Evolutionary conservation across 1,139 yeast species (phyloP).

Genomic region (Arxiozyma heterogenica): DNA sequence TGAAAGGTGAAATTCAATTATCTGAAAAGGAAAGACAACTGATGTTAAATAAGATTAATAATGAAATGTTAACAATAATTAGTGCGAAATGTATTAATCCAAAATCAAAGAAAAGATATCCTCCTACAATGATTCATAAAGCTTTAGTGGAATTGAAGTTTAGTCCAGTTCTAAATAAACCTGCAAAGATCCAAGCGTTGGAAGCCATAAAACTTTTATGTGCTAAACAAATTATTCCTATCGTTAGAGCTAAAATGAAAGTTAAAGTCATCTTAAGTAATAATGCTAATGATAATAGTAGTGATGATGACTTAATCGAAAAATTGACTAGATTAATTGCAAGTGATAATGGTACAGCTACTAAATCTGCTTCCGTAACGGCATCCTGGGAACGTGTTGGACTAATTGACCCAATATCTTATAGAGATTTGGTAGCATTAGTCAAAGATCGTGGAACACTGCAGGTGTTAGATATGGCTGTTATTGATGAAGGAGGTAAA

Average conservation of each 20-base stretch:
- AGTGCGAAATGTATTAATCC: slow-evolving; percentile 92
- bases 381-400: slow-evolving; percentile 55
- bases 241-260: slow-evolving; percentile 91
- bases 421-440: slow-evolving; percentile 52
- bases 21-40: slow-evolving; percentile 88
- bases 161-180: slow-evolving; percentile 67
- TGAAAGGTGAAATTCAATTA: slow-evolving; percentile 87
- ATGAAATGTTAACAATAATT: slow-evolving; percentile 74
- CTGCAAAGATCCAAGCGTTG: slow-evolving; percentile 81
- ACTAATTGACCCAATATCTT: slow-evolving; percentile 81
- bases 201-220: slow-evolving; percentile 80
- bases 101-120: slow-evolving; percentile 77
- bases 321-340: slow-evolving; percentile 27
- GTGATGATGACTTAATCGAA: slow-evolving; percentile 31
- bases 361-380: slow-evolving; percentile 39
- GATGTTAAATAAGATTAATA: slow-evolving; percentile 63
- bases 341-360: background rate
- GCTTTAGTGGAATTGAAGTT: slow-evolving; percentile 73
- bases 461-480: slow-evolving; percentile 89
- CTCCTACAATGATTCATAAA: slow-evolving; percentile 89
- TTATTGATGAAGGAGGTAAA: slow-evolving; percentile 46
- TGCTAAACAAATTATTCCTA: slow-evolving; percentile 76
- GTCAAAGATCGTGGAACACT: slow-evolving; percentile 53
- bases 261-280: slow-evolving; percentile 44
- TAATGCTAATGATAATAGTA: slow-evolving; percentile 36